Evolutionary conservation across 352 stramenopile species (phyloP).

Genomic region (Thalassiosira livingstoniorum): DNA sequence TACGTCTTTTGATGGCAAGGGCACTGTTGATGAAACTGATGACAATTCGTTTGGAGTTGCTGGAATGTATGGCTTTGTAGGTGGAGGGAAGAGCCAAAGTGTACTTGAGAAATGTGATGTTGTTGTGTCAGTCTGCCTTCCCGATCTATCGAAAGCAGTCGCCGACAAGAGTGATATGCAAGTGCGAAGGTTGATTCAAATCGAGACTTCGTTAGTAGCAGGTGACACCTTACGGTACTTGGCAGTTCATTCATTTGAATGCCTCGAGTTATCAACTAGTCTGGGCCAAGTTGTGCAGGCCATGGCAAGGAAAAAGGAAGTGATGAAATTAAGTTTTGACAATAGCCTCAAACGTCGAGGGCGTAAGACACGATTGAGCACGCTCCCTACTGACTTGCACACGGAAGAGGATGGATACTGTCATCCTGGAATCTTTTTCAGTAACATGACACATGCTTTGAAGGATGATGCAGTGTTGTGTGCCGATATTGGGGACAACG

Average conservation of each 20-base stretch:
- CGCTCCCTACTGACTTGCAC: neutral
- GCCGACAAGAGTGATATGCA: constrained; percentile 56
- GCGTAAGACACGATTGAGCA: constrained; percentile 2
- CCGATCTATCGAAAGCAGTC: constrained; percentile 49
- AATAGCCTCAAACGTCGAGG: neutral
- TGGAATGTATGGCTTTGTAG: constrained; percentile 65
- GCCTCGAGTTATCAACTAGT: constrained; percentile 1
- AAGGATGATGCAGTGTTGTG: constrained; percentile 36
- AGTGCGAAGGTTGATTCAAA: constrained; percentile 48
- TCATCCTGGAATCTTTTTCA: constrained; percentile 45
- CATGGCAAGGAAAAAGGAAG: constrained; percentile 1
- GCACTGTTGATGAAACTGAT: constrained; percentile 51
- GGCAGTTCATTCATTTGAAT: constrained; percentile 24
- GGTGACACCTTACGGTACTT: constrained; percentile 42
- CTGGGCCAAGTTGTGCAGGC: constrained; percentile 1
- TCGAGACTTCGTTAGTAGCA: constrained; percentile 29
- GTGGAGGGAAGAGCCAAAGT: constrained; percentile 26
- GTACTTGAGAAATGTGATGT: constrained; percentile 47
- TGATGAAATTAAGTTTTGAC: constrained; percentile 5
- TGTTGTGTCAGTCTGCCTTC: constrained; percentile 52
- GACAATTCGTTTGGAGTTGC: constrained; percentile 57
- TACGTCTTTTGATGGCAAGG: constrained; percentile 63
- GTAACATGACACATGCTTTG: constrained; percentile 27
- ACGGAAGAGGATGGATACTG: constrained; percentile 7
- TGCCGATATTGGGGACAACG: constrained; percentile 49